Evolutionary conservation across 2,329 filamentous ascomycete genomes (phyloP), one percentile per base, ranked within the genome.

Genomic region (Epichloe uncinata): DNA sequence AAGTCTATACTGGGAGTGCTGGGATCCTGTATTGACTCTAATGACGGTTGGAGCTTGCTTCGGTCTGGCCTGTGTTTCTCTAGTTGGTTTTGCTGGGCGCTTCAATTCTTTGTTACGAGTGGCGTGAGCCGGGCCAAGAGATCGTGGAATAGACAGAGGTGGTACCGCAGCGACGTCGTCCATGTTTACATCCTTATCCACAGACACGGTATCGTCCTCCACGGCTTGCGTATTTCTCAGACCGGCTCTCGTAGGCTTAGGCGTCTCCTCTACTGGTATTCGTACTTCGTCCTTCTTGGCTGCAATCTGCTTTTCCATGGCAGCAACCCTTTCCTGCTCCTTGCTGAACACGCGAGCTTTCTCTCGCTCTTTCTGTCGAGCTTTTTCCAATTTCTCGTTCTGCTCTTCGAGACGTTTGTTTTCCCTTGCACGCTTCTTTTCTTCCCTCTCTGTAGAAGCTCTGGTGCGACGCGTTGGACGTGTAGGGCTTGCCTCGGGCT

Each of bases 31-130:
- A 55, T 84, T 85, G 52, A 87, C 82, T 51, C 78, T 78, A 58
- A 85, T 89, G 51, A 84, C 79, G 3, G 85, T 87, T 1, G 68
- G 85, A 1, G 78, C 78, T 52, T 82, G 80, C 61, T 82, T 87
- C 0, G 73, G 61, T 61, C 84, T 86, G 9, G 66, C 56, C 3
- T 72, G 56, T 1, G 71, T 59, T 40, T 85, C 81, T 60, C 83
- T 84, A 8, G 72, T 73, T 2, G 82, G 81, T 57, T 78, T 84
- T 3, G 77, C 60, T 0, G 81, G 81, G 48, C 82, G 73, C 59
- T 81, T 81, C 51, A 74, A 65, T 42, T 77, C 75, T 46, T 70
- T 74, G 45, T 63, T 72, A 54, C 76, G 77, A 56, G 68, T 64
- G 50, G 70, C 62, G 51, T 75, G 69, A 53, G 71, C 60, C 57